A percentile compares a stretch with the other conserved stretches of the same genome.
phyloP scores from a whole-genome alignment of 75 land plant species.

The Pseudotsuga menziesii region DNA sequence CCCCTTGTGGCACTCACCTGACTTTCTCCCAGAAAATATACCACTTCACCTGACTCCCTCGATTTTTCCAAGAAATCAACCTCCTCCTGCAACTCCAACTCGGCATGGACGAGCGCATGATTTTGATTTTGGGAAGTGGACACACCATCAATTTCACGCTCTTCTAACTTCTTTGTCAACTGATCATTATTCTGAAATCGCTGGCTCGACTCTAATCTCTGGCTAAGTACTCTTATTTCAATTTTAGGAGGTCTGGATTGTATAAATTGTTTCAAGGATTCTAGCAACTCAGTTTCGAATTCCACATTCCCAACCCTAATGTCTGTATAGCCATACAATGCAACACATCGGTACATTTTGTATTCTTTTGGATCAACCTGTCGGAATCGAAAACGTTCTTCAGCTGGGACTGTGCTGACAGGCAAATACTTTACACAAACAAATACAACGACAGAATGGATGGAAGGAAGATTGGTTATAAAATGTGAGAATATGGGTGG shows the following conservation, averaged over 20 bases:
- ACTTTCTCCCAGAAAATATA: conserved; percentile 48
- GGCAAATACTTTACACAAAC: conserved; percentile 73
- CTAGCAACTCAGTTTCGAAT: conserved; percentile 49
- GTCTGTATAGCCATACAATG: conserved; percentile 70
- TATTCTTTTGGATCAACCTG: conserved; percentile 37
- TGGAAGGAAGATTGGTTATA: conserved; percentile 50
- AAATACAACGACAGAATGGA: conserved; percentile 74
- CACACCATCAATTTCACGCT: no score
- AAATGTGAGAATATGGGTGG: conserved; percentile 78
- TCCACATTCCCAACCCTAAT: conserved; percentile 25
- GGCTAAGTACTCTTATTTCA: no score
- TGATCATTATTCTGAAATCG: neutral
- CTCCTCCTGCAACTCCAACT: neutral
- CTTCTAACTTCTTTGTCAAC: no score
- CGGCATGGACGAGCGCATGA: neutral
- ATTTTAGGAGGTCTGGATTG: no score
- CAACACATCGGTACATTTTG: conserved; percentile 64
- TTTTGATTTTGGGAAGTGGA: no score
- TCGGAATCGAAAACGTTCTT: conserved; percentile 63
- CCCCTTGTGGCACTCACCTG: conserved; percentile 37
- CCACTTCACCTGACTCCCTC: conserved; percentile 36
- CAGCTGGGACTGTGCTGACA: conserved; percentile 43
- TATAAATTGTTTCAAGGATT: conserved; percentile 43
- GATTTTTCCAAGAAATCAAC: conserved; percentile 14
- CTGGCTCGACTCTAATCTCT: no score